These are phyloP conservation scores for Ustilago sp. DNA, from an alignment of 1,284 basidiomycete genomes.

Conservation along the genomic window DNA sequence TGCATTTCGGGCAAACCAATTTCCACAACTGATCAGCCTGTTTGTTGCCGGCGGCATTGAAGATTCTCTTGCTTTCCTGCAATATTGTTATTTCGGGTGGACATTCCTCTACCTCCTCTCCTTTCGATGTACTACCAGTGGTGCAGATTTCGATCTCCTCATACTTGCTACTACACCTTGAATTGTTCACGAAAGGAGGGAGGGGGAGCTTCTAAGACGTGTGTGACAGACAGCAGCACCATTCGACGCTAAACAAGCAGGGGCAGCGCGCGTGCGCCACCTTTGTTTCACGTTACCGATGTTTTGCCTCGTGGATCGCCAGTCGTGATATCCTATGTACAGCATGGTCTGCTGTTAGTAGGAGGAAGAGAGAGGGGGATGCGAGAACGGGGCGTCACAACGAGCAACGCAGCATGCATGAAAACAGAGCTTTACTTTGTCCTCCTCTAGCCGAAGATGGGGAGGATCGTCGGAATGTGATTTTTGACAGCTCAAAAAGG, in stretches of 20 bases:
- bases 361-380: neutral
- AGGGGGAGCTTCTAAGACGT: neutral
- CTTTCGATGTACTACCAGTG: neutral
- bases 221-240: neutral
- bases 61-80: conserved; percentile 4
- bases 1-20: too few species aligned
- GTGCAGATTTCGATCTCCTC: conserved; percentile 1
- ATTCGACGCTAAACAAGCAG: conserved; percentile 1
- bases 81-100: neutral
- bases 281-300: neutral
- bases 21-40: too few species aligned
- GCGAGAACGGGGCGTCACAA: conserved; percentile 2
- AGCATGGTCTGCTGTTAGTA: neutral
- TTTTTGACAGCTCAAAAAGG: conserved; percentile 1
- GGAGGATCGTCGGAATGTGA: conserved; percentile 24
- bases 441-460: neutral
- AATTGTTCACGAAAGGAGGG: too few species aligned
- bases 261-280: conserved; percentile 22
- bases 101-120: conserved; percentile 7
- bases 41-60: conserved; percentile 7
- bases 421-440: conserved; percentile 2
- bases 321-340: neutral
- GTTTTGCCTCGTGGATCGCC: conserved; percentile 10
- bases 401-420: conserved; percentile 16
- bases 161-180: neutral